Evolutionary conservation across 2,329 filamentous ascomycete genomes (phyloP).

Genomic region (Tolypocladium pustulatum): DNA sequence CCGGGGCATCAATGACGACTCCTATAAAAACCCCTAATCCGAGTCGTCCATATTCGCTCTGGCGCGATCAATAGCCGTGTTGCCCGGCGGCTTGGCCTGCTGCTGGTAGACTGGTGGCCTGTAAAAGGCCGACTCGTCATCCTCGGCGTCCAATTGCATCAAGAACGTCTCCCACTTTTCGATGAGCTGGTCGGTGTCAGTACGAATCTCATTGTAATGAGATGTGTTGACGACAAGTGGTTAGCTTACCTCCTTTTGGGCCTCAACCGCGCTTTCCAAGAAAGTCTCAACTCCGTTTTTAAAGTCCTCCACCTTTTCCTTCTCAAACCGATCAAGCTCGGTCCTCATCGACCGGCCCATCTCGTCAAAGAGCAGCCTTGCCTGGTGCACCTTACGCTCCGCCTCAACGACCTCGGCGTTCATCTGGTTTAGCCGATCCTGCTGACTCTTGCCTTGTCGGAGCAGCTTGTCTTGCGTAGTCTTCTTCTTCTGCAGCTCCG

Average conservation of each 20-base stretch:
- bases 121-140: conserved; percentile 64
- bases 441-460: conserved; percentile 87
- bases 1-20: not conserved
- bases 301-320: conserved; percentile 97
- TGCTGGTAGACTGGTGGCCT: conserved; percentile 48
- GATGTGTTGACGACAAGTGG: not conserved
- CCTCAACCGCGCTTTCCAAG: conserved; percentile 91
- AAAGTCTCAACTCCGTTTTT: conserved; percentile 98
- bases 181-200: conserved; percentile 36
- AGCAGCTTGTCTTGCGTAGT: conserved; percentile 87
- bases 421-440: conserved; percentile 87
- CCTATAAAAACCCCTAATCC: conserved; percentile 28
- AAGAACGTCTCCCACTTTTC: conserved; percentile 99
- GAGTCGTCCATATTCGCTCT: conserved; percentile 50
- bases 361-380: conserved; percentile 84
- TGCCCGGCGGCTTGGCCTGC: conserved; percentile 36
- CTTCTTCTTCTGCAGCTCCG: conserved; percentile 84
- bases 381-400: conserved; percentile 86
- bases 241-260: conserved; percentile 81
- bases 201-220: conserved; percentile 9
- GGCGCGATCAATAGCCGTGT: conserved; percentile 51
- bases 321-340: conserved; percentile 89
- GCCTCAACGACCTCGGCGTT: conserved; percentile 90
- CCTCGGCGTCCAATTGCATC: conserved; percentile 88
- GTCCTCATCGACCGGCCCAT: conserved; percentile 89